Base-by-base conservation (phyloP, 441 rosid species). In the Eugenia klotzschiana region DNA sequence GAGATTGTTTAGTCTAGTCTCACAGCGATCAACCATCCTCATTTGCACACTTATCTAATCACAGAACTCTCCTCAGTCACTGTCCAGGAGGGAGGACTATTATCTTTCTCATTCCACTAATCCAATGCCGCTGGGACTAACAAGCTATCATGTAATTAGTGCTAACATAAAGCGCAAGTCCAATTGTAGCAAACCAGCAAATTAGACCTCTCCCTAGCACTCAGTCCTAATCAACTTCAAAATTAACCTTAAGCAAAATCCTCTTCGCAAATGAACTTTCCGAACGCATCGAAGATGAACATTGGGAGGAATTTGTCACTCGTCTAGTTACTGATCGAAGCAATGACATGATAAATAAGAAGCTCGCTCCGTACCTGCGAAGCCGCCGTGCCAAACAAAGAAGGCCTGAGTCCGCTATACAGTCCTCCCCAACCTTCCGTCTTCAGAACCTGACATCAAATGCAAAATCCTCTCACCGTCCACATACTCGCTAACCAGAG, bases 371-470 rank as follows among this genome's bases (percentile, higher is more conserved):
- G 27, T 72, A 93, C 94, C 93, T 86, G 89, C 43, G 96, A 92
- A 86, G 96, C 93, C 79, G 93, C 93, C 56, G 96, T 93, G 74
- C 96, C 96, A 22, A 93, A 60, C 15, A 93, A 89, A 79, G 96
- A 92, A 84, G 94, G 94, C 89, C 84, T 93, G 51, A 93, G 94
- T 72, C 94, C 96, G 51, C 94, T 92, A 85, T 92, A 93, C 74
- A 92, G 93, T 73, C 94, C 93, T 50, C 96, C 94, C 91, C 89
- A 91, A 72, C 96, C 94, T 90, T 93, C 92, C 27, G 84, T 87
- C 84, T 84, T 85, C 14, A 90, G 84, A 33, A 93, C 91, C 93
- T 90, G 84, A 69, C 26, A 57, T 27, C 26, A 53, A 22, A 57
- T 13, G 79, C 46, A 49, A 25, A 8, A 54, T 26, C 58, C 41